Conservation (phyloP, 305 asterid genomes). For the Solanum hybrid region DNA sequence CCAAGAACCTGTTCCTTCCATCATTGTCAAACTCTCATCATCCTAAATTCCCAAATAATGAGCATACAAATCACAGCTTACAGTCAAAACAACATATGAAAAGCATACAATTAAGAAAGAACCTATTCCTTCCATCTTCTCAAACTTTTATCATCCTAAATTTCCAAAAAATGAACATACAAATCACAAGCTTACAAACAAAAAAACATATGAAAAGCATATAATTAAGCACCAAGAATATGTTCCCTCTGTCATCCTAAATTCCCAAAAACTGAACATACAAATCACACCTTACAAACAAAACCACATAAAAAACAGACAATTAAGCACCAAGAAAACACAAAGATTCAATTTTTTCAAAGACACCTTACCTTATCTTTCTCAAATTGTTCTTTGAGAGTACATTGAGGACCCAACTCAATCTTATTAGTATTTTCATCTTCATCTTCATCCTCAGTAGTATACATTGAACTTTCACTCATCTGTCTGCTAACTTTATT, state of each 20-base stretch:
- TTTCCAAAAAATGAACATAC: background rate
- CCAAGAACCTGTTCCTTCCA: background rate
- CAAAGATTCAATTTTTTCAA: background rate
- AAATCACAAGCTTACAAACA: background rate
- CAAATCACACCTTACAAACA: background rate
- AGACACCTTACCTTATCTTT: conserved; percentile 37
- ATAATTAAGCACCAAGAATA: conserved; percentile 34
- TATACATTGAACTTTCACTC: conserved; percentile 29
- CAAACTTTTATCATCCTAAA: conserved; percentile 86
- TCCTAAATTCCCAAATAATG: background rate
- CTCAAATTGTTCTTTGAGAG: conserved; percentile 46
- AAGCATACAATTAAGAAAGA: conserved; percentile 18
- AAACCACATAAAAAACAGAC: background rate
- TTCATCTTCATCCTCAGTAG: conserved; percentile 42
- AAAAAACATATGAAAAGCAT: background rate
- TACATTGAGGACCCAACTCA: conserved; percentile 45
- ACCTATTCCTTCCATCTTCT: conserved; percentile 92
- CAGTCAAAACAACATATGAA: background rate
- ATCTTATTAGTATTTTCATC: conserved; percentile 32
- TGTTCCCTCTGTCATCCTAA: conserved; percentile 43
- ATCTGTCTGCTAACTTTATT: conserved; percentile 10
- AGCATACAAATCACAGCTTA: background rate
- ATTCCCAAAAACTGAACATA: background rate
- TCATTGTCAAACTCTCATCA: background rate
- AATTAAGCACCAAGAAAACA: background rate